phyloP scores from a whole-genome alignment of 148 eudicot genomes.

The Polygonum maritimum region DNA sequence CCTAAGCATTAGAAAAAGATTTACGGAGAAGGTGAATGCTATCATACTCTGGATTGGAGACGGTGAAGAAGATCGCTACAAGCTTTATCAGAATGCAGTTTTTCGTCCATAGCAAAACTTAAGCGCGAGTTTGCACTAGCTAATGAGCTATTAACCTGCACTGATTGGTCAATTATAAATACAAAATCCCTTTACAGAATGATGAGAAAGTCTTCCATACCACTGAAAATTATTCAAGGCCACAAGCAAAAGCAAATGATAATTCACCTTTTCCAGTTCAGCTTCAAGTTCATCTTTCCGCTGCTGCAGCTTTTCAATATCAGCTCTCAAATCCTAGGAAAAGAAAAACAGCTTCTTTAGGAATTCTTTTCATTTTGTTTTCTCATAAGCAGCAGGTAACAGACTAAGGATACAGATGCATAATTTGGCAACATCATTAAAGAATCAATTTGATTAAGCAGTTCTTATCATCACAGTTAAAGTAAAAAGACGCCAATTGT shows the following conservation, averaged over 20 bases:
- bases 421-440: not conserved
- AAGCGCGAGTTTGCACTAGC: conserved; percentile 27
- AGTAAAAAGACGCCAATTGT: not conserved
- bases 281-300: conserved; percentile 38
- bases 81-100: conserved; percentile 38
- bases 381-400: not conserved
- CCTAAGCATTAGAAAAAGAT: not conserved
- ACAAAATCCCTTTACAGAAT: conserved; percentile 1
- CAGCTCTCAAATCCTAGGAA: conserved; percentile 28
- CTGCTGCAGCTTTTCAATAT: conserved; percentile 31
- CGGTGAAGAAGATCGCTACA: conserved; percentile 29
- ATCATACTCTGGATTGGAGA: conserved; percentile 26
- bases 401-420: not conserved
- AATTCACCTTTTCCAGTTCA: conserved; percentile 29
- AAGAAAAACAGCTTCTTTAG: not conserved
- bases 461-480: not conserved
- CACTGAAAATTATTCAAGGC: not conserved
- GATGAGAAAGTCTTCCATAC: not conserved
- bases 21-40: not conserved
- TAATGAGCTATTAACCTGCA: conserved; percentile 32
- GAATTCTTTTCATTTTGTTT: not conserved
- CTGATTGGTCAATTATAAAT: conserved; percentile 5
- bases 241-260: not conserved
- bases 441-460: not conserved
- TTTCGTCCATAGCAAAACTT: conserved; percentile 38